Percentiles rank a stretch among this genome's conserved stretches.
Conservation (phyloP, 257 asterid species). For the Cinchona pubescens region DNA sequence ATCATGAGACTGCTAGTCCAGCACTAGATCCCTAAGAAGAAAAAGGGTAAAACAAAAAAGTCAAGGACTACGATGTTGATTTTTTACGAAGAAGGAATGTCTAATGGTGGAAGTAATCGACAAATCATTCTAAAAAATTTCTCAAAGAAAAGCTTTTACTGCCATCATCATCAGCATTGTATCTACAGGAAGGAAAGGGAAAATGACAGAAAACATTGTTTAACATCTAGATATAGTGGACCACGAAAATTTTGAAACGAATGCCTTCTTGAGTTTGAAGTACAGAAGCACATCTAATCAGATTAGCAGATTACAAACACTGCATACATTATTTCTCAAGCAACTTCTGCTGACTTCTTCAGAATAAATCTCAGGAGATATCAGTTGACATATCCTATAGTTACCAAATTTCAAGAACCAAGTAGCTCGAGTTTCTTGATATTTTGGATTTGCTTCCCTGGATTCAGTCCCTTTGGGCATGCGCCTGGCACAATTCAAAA, state of each 20-base stretch:
- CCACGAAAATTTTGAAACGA: conserved; percentile 8
- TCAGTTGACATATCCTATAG: neutral
- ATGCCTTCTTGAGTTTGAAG: conserved; percentile 6
- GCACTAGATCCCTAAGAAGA: neutral
- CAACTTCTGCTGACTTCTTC: conserved; percentile 21
- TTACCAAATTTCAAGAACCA: conserved; percentile 23
- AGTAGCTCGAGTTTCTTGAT: conserved; percentile 77
- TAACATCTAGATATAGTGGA: neutral
- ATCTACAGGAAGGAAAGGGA: neutral
- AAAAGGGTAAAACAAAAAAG: neutral
- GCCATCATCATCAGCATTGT: no score
- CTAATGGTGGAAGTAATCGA: neutral
- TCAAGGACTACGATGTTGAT: neutral
- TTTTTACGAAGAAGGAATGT: neutral
- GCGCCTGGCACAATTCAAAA: conserved; percentile 91
- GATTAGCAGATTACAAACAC: conserved; percentile 13
- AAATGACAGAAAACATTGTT: neutral
- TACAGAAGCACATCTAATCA: conserved; percentile 16
- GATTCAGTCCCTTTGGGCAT: conserved; percentile 95
- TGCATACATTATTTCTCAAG: conserved; percentile 23
- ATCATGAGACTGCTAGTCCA: neutral
- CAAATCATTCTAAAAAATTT: neutral
- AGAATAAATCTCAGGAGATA: conserved; percentile 24
- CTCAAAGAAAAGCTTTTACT: no score
- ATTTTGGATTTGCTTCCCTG: conserved; percentile 85